Conservation (phyloP, 108 stramenopile species). For the Cyclotella cryptica region DNA sequence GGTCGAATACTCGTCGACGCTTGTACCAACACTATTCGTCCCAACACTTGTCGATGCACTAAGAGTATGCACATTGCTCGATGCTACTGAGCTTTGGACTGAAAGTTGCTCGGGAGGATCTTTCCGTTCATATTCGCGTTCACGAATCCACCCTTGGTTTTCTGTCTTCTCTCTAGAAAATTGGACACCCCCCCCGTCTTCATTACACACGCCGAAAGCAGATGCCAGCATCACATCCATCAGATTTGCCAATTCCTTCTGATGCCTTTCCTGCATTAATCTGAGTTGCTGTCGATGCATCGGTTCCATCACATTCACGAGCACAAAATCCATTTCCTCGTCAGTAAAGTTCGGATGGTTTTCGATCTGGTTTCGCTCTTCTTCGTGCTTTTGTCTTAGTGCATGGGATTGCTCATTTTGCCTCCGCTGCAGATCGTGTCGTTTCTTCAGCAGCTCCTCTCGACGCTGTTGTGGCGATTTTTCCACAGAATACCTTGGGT, state of each 20-base stretch:
- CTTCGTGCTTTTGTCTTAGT: neutral
- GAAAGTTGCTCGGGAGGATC: neutral
- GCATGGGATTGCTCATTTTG: neutral
- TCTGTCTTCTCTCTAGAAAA: neutral
- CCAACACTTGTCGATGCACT: neutral
- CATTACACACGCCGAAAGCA: conserved; percentile 2
- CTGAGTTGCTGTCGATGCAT: neutral
- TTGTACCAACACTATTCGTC: neutral
- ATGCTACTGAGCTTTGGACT: neutral
- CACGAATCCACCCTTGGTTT: neutral
- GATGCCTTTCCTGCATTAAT: conserved; percentile 13
- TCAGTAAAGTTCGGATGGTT: conserved; percentile 8
- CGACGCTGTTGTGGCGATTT: neutral
- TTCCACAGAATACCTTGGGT: neutral
- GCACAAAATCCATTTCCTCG: conserved; percentile 8
- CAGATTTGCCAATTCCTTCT: neutral
- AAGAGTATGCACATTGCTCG: neutral
- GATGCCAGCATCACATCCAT: conserved; percentile 5
- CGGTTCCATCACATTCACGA: conserved; percentile 3
- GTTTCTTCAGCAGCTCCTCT: conserved; percentile 7
- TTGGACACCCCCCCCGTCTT: neutral
- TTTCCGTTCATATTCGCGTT: neutral
- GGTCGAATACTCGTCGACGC: neutral
- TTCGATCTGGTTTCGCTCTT: neutral
- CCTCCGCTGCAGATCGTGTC: neutral